A percentile compares a stretch with the other conserved stretches of the same genome.
These are phyloP conservation scores for Yamadazyma aaseri DNA, from an alignment of 1,139 yeast genomes.

Conservation along the genomic window DNA sequence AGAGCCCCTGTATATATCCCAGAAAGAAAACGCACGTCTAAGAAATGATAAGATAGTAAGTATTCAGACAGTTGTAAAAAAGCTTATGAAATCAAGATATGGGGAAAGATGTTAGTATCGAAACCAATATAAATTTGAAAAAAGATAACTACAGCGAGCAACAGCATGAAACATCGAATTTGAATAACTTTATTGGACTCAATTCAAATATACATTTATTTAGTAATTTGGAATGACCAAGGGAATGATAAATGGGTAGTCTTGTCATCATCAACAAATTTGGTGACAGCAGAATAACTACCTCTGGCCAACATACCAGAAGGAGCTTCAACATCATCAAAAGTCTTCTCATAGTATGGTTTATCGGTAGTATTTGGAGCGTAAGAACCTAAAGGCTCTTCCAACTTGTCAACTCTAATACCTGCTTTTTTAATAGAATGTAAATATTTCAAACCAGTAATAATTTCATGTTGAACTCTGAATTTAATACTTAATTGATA, in stretches of 20 bases:
- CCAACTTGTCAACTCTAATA: constrained; percentile 79
- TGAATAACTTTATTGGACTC: too few species aligned
- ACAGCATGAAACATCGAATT: too few species aligned
- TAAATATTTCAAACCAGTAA: constrained; percentile 85
- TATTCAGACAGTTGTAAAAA: too few species aligned
- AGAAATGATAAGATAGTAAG: too few species aligned
- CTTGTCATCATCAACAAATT: constrained; percentile 87
- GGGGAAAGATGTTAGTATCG: too few species aligned
- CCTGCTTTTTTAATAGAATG: constrained; percentile 87
- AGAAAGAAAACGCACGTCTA: constrained; percentile 14
- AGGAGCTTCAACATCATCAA: constrained; percentile 92
- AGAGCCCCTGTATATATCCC: constrained; percentile 33
- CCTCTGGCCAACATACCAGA: constrained; percentile 89
- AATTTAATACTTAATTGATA: constrained; percentile 75
- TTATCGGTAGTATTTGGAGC: constrained; percentile 86
- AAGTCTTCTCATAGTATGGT: constrained; percentile 74
- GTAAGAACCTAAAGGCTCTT: constrained; percentile 86
- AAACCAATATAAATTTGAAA: too few species aligned
- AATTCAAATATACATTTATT: constrained; percentile 36
- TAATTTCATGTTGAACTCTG: constrained; percentile 86
- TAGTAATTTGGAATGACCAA: constrained; percentile 83
- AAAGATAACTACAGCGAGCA: too few species aligned
- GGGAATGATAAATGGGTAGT: constrained; percentile 71
- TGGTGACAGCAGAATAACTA: constrained; percentile 73
- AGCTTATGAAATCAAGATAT: too few species aligned